Evolutionary conservation across 257 asterid species (phyloP).

Genomic region (Cinchona pubescens): DNA sequence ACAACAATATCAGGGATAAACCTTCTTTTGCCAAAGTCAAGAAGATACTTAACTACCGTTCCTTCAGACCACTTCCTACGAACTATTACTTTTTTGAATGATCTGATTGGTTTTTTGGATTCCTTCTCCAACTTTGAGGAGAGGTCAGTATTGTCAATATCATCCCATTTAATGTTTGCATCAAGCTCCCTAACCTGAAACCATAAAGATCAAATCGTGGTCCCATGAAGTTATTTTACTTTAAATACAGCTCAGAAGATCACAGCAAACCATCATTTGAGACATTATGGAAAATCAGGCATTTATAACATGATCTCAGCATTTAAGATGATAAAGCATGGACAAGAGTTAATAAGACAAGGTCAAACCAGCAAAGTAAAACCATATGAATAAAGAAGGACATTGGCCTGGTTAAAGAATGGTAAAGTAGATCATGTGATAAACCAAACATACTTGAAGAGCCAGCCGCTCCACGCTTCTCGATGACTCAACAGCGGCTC

Average conservation of each 20-base stretch:
- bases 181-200: conserved; percentile 87
- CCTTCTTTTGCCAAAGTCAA: conserved; percentile 94
- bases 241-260: background rate
- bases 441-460: conserved; percentile 57
- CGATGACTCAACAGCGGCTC: conserved; percentile 89
- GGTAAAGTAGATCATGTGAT: conserved; percentile 4
- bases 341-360: background rate
- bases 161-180: conserved; percentile 82
- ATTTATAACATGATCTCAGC: background rate
- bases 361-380: background rate
- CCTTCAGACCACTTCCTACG: conserved; percentile 78
- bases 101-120: conserved; percentile 53
- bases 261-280: background rate
- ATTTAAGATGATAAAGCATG: background rate
- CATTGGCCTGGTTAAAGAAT: conserved; percentile 1
- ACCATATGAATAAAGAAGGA: background rate
- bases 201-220: background rate
- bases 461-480: conserved; percentile 84
- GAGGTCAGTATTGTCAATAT: conserved; percentile 53
- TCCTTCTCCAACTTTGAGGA: conserved; percentile 53
- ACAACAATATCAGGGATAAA: conserved; percentile 80
- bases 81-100: conserved; percentile 71
- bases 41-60: conserved; percentile 59
- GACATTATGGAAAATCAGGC: background rate
- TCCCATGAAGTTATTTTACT: background rate